These are phyloP conservation scores for Zelopaecilomyces penicillatus DNA, from an alignment of 2,329 filamentous ascomycete genomes.

Conservation along the genomic window DNA sequence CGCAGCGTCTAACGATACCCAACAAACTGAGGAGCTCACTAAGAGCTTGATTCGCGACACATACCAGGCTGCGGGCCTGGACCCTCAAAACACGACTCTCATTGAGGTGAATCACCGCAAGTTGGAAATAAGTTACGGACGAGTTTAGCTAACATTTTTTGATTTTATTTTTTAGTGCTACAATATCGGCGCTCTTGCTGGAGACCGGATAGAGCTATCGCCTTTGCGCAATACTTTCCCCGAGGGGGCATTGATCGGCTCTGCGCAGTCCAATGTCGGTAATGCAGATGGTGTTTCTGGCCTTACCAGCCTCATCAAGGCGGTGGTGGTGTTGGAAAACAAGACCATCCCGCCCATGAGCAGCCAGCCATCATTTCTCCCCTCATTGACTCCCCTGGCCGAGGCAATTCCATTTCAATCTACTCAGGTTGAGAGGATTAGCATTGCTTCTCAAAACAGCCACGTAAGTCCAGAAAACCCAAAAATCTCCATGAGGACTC, in stretches of 20 bases:
- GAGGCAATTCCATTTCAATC: not conserved
- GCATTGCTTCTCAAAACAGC: not conserved
- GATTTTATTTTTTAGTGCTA: not conserved
- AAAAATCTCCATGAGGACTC: too few relatives aligned
- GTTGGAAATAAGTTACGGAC: slow-evolving; percentile 16
- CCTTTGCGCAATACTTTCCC: slow-evolving; percentile 1
- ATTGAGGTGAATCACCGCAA: slow-evolving; percentile 13
- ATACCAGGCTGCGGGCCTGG: slow-evolving; percentile 1
- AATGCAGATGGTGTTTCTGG: slow-evolving; percentile 15
- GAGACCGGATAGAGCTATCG: not conserved
- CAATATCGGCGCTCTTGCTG: not conserved
- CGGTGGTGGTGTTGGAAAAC: slow-evolving; percentile 8
- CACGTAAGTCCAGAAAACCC: too few relatives aligned
- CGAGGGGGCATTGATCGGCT: not conserved
- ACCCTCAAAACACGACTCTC: not conserved
- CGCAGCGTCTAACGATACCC: slow-evolving; percentile 15
- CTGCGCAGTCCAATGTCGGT: slow-evolving; percentile 18
- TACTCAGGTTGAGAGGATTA: not conserved
- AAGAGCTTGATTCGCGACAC: slow-evolving; percentile 4
- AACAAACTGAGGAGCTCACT: not conserved
- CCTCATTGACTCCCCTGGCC: not conserved
- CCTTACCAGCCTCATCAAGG: slow-evolving; percentile 18
- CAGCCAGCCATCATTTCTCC: not conserved
- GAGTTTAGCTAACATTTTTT: not conserved
- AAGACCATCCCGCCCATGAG: not conserved